Base-by-base conservation (phyloP, 331 rosid genomes). In the Quercus phellos region DNA sequence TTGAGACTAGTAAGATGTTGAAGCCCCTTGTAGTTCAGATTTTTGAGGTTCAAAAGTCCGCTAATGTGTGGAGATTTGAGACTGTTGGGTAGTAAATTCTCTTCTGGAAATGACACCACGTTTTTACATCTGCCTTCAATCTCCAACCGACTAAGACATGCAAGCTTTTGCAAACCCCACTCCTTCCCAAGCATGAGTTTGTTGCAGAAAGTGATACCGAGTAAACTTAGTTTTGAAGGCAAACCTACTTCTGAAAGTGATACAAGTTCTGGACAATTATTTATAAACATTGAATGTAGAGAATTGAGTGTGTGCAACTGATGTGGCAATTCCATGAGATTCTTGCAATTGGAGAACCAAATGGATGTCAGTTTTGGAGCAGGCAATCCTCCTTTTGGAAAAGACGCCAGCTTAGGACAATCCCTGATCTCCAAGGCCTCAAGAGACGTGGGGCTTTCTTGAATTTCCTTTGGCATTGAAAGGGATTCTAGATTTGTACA, bases 401-500 rank as follows among this genome's bases (percentile, higher is more conserved):
- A 32, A 32, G 35, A 32, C 0, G 1, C 6, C 0, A 83, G 75
- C 0, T 75, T 80, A 12, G 85, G 79, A 26, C 87, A 86, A 42
- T 77, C 61, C 13, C 72, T 73, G 43, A 86, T 71, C 77, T 67
- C 27, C 19, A 83, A n/a, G 63, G 87, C 74, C 54, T 53, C 69
- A 12, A 81, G 79, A 26, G 84, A 79, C 0, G 24, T 21, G n/a
- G 80, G 64, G 27, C 2, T 17, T 63, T 73, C 77, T 27, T 55
- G 75, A 59, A 64, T 2, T 16, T 14, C 32, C 54, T 74, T 64
- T 77, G 59, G 22, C 14, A 4, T 55, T 29, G 79, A 70, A 43
- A 86, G 24, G 14, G 72, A 70, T 77, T 83, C 81, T 6, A 86
- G 72, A 77, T 74, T 77, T 13, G 77, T 43, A 76, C 79, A 83